Evolutionary conservation across 2,329 filamentous ascomycete species (phyloP), one percentile per base, ranked within the genome.

Genomic region (Verticillium dahliae): DNA sequence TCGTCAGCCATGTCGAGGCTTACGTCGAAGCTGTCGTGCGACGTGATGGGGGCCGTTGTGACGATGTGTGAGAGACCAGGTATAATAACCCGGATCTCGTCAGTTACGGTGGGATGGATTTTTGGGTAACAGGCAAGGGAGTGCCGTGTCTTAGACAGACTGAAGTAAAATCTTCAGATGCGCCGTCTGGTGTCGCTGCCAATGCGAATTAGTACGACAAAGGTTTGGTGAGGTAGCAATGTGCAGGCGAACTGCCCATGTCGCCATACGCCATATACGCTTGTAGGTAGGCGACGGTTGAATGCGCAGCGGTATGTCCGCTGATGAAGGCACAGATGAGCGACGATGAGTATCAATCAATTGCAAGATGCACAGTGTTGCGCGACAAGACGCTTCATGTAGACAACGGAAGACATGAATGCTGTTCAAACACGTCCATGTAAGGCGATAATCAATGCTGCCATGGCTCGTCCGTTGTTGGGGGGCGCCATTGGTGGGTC

Each of bases 1-100:
- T 84, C 80, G 52, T 84, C 80, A 62, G 81, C 76, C 81, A 84
- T 84, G 58, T 33, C 54, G 27, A 56, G 27, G 45, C 45, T 50
- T n/a, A 50, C 45, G 45, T 50, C 45, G 22, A 50, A 50, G 13
- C 18, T 22, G 18, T 50, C 45, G 45, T 50, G 45, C n/a, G 45
- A 50, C 15, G n/a, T 50, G n/a, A 50, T 50, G n/a, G 45, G 45
- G 45, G 45, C 45, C 45, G 45, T 50, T 22, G n/a, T 27, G 45
- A n/a, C 45, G 45, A 22, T 10, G 45, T 7, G 22, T 50, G 9
- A 50, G 45, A 50, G 45, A 50, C n/a, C 45, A 50, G 45, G 45
- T 50, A 10, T 50, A n/a, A n/a, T 4, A 50, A 50, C 45, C 45
- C 45, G 45, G n/a, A 13, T 50, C 45, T 50, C 45, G 45, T 50